These are phyloP conservation scores for Miscanthus lutarioriparius DNA, from an alignment of 176 grass and related monocot species.

Conservation along the genomic window DNA sequence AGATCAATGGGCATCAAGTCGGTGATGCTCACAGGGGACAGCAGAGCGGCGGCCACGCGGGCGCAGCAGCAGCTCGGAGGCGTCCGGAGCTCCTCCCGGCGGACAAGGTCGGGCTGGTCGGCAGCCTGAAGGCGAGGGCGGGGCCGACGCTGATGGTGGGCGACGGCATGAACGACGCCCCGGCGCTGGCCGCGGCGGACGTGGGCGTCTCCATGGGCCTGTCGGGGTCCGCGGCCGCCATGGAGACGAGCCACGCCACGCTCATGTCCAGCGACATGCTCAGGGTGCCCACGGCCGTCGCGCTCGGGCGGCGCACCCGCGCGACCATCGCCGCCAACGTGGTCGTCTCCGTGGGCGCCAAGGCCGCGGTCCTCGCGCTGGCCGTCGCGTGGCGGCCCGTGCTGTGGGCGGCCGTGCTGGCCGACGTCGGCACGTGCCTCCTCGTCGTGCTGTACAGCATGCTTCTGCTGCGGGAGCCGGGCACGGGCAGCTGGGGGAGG, in stretches of 20 bases:
- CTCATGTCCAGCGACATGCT: conserved; percentile 75
- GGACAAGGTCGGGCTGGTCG: conserved; percentile 61
- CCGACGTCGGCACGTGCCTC: conserved; percentile 68
- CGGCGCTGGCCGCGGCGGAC: conserved; percentile 59
- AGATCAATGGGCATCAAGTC: conserved; percentile 57
- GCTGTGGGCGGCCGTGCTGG: conserved; percentile 69
- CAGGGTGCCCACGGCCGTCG: conserved; percentile 46
- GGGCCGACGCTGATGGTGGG: conserved; percentile 74
- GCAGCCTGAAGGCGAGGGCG: conserved; percentile 3
- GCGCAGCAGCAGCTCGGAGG: conserved; percentile 51
- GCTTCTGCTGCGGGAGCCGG: background rate
- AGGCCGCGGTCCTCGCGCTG: conserved; percentile 39
- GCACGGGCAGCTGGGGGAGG: no score
- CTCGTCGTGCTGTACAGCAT: conserved; percentile 70
- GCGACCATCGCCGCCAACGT: conserved; percentile 50
- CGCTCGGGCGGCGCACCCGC: conserved; percentile 44
- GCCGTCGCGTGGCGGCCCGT: conserved; percentile 50
- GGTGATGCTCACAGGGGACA: conserved; percentile 78
- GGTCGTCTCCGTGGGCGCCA: conserved; percentile 27
- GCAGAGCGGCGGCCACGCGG: conserved; percentile 40
- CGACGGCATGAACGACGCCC: conserved; percentile 83
- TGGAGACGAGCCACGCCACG: conserved; percentile 66
- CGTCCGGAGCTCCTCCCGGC: conserved; percentile 57
- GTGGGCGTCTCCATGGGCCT: conserved; percentile 76
- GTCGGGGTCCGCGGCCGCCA: conserved; percentile 62